Evolutionary conservation across 371 early-diverging fungal species (phyloP).

Genomic region (Mucor ambiguus): DNA sequence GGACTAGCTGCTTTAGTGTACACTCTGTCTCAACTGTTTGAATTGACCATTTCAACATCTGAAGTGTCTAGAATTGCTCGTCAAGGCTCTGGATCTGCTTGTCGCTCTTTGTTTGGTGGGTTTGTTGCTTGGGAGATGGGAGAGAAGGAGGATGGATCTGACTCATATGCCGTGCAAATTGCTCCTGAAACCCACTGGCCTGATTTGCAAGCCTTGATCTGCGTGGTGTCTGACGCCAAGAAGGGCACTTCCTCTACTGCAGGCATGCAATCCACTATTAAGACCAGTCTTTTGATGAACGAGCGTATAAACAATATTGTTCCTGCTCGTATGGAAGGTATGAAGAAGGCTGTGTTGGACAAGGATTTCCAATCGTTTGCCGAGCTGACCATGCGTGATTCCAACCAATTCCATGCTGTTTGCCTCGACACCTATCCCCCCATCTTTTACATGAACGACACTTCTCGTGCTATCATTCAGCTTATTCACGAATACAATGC

Average conservation of each 20-base stretch:
- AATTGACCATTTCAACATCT: conserved; percentile 65
- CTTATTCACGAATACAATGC: conserved; percentile 87
- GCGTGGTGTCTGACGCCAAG: conserved; percentile 90
- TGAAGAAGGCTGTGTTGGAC: conserved; percentile 82
- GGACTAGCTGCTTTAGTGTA: conserved; percentile 96
- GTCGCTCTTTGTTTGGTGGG: conserved; percentile 96
- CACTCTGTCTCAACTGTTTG: conserved; percentile 80
- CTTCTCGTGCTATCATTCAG: conserved; percentile 87
- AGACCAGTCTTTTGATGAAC: conserved; percentile 86
- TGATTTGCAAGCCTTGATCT: conserved; percentile 91
- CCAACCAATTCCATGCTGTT: conserved; percentile 98
- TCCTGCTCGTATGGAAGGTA: conserved; percentile 84
- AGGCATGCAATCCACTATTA: conserved; percentile 97
- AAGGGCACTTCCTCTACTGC: conserved; percentile 93
- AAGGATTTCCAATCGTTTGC: conserved; percentile 93
- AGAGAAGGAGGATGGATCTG: conserved; percentile 72
- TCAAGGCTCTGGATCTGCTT: conserved; percentile 96
- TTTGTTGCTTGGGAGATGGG: conserved; percentile 98
- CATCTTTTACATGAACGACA: conserved; percentile 94
- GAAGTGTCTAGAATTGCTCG: conserved; percentile 94
- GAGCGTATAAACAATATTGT: conserved; percentile 84
- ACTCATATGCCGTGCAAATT: conserved; percentile 90
- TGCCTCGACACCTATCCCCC: conserved; percentile 95
- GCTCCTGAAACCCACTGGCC: conserved; percentile 94
- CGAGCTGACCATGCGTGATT: conserved; percentile 95